Evolutionary conservation across 2,329 filamentous ascomycete genomes (phyloP), one percentile per base, ranked within the genome.

Genomic region (Beauveria australis): DNA sequence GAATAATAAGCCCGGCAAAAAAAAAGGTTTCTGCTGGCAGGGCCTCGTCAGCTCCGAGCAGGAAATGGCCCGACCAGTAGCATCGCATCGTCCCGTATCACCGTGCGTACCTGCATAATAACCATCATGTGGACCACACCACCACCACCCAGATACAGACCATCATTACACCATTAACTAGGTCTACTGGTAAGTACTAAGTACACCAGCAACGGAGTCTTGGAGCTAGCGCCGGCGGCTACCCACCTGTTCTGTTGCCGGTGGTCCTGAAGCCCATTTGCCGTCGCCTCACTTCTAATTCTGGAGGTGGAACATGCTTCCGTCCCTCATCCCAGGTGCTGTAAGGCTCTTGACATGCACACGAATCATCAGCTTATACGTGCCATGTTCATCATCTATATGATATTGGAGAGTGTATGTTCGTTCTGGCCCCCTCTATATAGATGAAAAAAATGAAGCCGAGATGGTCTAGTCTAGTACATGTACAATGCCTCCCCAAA

Each of bases 401-500:
- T 37, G 5, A 8, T 58, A 37, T 58, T 28, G 55, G 33, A 43
- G 55, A 51, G 30, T 41, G 6, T 49, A 28, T 37, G 33, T 26
- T 18, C 18, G 33, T 28, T 49, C 30, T 57, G 26, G 43, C 6
- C 28, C 22, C 28, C n/a, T 48, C 28, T 57, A 46, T 43, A 7
- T 16, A 5, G 3, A 44, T 18, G 12, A 37, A 37, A 59, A 7
- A 30, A 58, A 30, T 12, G 44, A 49, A 53, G 47, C 37, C 33
- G 56, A 52, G 56, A 59, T 59, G 47, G 22, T 59, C 56, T 59
- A 59, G 33, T 53, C 55, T 51, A 59, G 47, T 59, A 59, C 56
- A 59, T 58, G 48, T 59, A 46, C 24, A 41, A 46, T 12, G 14
- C 14, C 33, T 19, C 40, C 37, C 18, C 30, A 37, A 26, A 48